Evolutionary conservation across 352 stramenopile species (phyloP).

Genomic region (Plasmopara muralis): DNA sequence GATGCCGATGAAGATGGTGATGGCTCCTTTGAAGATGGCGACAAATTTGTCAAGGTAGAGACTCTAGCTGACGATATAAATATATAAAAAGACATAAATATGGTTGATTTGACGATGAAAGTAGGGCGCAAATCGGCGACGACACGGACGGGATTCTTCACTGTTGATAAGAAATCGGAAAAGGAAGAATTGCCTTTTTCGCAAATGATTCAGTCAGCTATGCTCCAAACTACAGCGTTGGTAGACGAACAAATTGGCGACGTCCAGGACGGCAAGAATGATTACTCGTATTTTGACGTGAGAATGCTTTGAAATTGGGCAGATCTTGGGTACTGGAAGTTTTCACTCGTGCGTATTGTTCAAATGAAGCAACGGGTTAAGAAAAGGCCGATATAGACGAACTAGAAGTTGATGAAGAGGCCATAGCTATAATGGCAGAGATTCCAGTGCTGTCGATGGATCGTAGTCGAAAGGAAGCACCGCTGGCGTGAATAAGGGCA

Average conservation of each 20-base stretch:
- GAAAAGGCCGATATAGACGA: constrained; percentile 25
- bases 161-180: constrained; percentile 11
- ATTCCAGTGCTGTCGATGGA: constrained; percentile 9
- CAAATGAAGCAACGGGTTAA: constrained; percentile 27
- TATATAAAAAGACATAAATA: constrained; percentile 25
- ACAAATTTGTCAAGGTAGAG: constrained; percentile 11
- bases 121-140: constrained; percentile 12
- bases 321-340: constrained; percentile 68
- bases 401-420: constrained; percentile 26
- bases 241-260: constrained; percentile 22
- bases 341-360: constrained; percentile 43
- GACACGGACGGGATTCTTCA: constrained; percentile 1
- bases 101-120: constrained; percentile 26
- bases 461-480: constrained; percentile 16
- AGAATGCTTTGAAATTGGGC: constrained; percentile 81
- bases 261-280: constrained; percentile 35
- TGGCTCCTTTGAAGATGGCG: neutral
- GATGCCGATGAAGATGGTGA: neutral
- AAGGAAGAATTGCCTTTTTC: constrained; percentile 53
- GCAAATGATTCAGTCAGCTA: constrained; percentile 66
- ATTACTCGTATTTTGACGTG: constrained; percentile 81
- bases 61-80: constrained; percentile 19
- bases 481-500: constrained; percentile 31
- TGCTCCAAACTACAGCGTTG: constrained; percentile 46
- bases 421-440: constrained; percentile 23